phyloP scores from a whole-genome alignment of 78 protist species.

The Isochrysis galbana region DNA sequence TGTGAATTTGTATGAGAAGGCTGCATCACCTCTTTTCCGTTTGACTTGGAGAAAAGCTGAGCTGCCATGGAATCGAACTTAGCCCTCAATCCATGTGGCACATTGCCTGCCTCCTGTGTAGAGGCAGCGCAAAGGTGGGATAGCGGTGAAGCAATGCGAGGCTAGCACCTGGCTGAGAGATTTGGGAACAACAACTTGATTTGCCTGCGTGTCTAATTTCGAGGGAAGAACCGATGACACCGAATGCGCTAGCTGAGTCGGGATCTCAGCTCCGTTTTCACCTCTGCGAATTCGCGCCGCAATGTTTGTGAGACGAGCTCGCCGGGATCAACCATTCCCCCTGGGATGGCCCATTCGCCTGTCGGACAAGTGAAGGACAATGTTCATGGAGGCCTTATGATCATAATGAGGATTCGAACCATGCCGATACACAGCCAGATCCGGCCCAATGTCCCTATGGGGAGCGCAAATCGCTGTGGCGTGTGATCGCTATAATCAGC shows the following conservation, averaged over 20 bases:
- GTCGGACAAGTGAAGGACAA: no score
- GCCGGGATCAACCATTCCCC: conserved; percentile 62
- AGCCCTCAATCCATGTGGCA: neutral
- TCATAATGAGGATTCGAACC: no score
- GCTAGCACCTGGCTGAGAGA: neutral
- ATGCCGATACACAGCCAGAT: no score
- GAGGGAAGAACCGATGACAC: neutral
- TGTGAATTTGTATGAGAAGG: no score
- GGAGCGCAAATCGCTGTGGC: no score
- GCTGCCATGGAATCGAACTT: neutral
- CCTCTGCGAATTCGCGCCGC: conserved; percentile 47
- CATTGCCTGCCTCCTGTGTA: neutral
- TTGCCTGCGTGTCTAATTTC: no score
- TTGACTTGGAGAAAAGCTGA: neutral
- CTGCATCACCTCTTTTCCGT: neutral
- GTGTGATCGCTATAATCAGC: no score
- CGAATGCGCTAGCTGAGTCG: neutral
- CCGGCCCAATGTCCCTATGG: no score
- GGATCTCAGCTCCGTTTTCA: no score
- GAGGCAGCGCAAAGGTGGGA: neutral
- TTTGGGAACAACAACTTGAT: no score
- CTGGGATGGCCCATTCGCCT: conserved; percentile 53
- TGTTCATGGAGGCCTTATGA: no score
- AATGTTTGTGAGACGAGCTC: conserved; percentile 38
- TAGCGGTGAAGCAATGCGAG: neutral